These are phyloP conservation scores for Chlorella sorokiniana DNA, from an alignment of 139 green algal genomes.

Conservation along the genomic window DNA sequence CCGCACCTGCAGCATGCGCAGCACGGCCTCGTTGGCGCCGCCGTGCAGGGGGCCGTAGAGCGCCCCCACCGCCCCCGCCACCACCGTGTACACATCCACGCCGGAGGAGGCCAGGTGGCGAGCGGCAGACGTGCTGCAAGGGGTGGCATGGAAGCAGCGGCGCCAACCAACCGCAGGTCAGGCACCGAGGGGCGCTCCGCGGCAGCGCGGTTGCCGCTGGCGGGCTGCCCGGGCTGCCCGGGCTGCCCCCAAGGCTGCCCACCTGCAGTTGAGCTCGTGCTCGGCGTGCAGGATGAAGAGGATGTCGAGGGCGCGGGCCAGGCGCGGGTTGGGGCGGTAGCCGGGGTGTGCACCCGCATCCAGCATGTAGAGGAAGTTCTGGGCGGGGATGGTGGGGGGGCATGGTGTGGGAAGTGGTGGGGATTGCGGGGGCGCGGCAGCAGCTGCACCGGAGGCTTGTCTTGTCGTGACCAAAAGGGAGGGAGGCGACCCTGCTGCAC, in stretches of 20 bases:
- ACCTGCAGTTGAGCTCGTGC: constrained; percentile 97
- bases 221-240: background rate
- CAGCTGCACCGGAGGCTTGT: too few species aligned
- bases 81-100: constrained; percentile 95
- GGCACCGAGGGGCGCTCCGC: too few species aligned
- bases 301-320: constrained; percentile 87
- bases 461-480: too few species aligned
- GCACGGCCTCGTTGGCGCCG: constrained; percentile 97
- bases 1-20: constrained; percentile 85
- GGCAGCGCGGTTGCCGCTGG: too few species aligned
- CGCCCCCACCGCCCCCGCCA: constrained; percentile 85
- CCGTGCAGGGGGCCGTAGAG: constrained; percentile 98
- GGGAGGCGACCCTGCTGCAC: too few species aligned
- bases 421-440: background rate
- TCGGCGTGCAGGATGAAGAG: constrained; percentile 98
- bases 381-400: background rate
- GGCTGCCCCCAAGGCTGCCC: background rate
- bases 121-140: constrained; percentile 77
- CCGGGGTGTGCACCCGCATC: constrained; percentile 70
- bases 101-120: constrained; percentile 81
- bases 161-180: background rate
- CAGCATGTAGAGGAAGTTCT: constrained; percentile 96
- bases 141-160: background rate
- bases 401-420: background rate
- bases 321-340: constrained; percentile 88